phyloP scores from a whole-genome alignment of 208 protist genomes.

The Leishmania tarentolae region DNA sequence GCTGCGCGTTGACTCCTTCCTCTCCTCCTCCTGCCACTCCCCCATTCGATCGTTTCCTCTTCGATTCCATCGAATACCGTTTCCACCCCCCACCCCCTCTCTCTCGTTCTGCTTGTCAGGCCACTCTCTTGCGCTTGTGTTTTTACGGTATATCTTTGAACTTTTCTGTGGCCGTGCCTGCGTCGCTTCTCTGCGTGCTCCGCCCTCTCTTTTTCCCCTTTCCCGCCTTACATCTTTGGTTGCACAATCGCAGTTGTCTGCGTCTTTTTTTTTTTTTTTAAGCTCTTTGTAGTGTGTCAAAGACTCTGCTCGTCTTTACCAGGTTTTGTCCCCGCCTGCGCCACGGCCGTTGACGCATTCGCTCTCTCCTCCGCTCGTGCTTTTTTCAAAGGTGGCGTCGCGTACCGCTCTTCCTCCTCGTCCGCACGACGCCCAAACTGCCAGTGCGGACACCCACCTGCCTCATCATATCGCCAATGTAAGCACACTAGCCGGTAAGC shows the following conservation, averaged over 20 bases:
- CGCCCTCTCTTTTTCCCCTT: not conserved
- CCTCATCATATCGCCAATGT: conserved; percentile 5
- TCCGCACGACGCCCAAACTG: conserved; percentile 10
- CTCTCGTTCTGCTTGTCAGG: not conserved
- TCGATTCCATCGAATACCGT: not conserved
- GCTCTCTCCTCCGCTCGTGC: not conserved
- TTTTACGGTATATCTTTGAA: not conserved
- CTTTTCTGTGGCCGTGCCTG: not conserved
- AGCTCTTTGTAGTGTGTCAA: not conserved
- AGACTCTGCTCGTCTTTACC: not conserved
- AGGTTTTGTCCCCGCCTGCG: not conserved
- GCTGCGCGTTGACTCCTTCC: not conserved
- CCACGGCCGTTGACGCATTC: not conserved
- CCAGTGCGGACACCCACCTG: conserved; percentile 10
- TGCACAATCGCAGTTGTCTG: not conserved
- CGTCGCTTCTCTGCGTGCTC: not conserved
- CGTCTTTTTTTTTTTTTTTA: not conserved
- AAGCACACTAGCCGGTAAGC: not conserved
- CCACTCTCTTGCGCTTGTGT: not conserved
- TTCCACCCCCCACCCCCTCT: too few relatives aligned
- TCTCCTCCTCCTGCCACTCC: not conserved
- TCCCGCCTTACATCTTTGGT: not conserved
- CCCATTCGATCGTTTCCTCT: not conserved
- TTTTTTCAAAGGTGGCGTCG: conserved; percentile 29
- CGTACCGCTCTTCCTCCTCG: conserved; percentile 1